Base-by-base conservation (phyloP, 768 basidiomycete species). In the Chalciporus sphaerocephalus region DNA sequence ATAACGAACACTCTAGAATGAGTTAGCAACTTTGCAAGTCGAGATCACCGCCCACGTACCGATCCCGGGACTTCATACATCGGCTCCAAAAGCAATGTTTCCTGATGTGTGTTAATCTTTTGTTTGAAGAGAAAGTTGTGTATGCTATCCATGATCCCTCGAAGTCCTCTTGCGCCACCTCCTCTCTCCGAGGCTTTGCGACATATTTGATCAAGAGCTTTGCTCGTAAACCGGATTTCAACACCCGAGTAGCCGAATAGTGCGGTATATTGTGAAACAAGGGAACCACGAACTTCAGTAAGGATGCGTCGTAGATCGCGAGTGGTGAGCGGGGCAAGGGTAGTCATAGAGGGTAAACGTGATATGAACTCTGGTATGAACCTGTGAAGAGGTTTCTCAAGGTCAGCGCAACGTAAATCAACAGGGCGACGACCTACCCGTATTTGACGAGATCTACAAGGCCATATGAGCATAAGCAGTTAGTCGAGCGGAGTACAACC, bases 331-430 rank as follows among this genome's bases (percentile, higher is more conserved):
- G 88, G 85, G 6, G 85, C 66, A 6, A 98, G 76, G 1, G 91
- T 82, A 4, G 94, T 88, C 27, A 93, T 75, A n/a, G 92, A 85
- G 5, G 94, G 94, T n/a, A 96, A 68, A 22, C 95, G 87, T 15
- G 89, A 92, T 40, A 95, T 78, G 56, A 98, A 97, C 68, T 98
- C 94, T 18, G 94, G 94, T 47, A 97, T 97, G 52, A 96, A 88
- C 3, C 88, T 87, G 47, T 6, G 37, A 23, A 53, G 44, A 23
- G 33, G 21, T 23, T 36, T 15, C 28, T 27, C 63, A 36, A 28
- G 54, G 34, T 18, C 8, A 27, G 18, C 22, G 30, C n/a, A 15
- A 36, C 23, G 21, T 25, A 37, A 23, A 40, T 24, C 17, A 35
- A 25, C 8, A 7, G 16, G 22, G 43, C 28, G 37, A 25, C 35